Percentiles rank a stretch among this genome's conserved stretches.
These are phyloP conservation scores for Boletales sp. DNA, from an alignment of 768 basidiomycete species.

Conservation along the genomic window DNA sequence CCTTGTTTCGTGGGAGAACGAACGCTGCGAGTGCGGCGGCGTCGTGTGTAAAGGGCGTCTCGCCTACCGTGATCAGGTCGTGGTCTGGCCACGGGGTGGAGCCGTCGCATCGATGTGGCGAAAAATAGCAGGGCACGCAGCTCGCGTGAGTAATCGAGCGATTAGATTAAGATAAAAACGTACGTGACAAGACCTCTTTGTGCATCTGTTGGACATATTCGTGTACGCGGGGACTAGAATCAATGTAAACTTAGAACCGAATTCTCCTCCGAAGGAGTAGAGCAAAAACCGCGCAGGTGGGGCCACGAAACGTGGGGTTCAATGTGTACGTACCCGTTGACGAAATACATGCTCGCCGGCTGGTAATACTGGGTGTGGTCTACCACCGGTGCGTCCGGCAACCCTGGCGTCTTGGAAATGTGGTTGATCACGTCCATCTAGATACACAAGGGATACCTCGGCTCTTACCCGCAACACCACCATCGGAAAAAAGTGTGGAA, in stretches of 20 bases:
- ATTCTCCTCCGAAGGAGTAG: conserved; percentile 1
- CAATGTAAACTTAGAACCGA: neutral
- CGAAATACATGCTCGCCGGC: conserved; percentile 48
- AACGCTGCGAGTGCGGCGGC: conserved; percentile 51
- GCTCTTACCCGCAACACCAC: neutral
- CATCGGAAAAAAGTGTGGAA: conserved; percentile 34
- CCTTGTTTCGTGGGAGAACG: conserved; percentile 53
- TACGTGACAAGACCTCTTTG: conserved; percentile 54
- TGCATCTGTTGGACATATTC: conserved; percentile 70
- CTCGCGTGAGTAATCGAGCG: conserved; percentile 8
- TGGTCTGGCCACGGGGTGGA: conserved; percentile 35
- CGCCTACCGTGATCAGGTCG: conserved; percentile 64
- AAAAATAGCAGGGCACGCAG: neutral
- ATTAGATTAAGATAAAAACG: conserved; percentile 25
- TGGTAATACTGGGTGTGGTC: conserved; percentile 51
- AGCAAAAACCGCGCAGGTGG: conserved; percentile 6
- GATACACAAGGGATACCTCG: neutral
- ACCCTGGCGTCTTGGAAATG: conserved; percentile 57
- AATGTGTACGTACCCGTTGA: conserved; percentile 48
- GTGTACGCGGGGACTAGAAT: conserved; percentile 57
- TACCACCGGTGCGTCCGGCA: conserved; percentile 64
- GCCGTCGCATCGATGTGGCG: neutral
- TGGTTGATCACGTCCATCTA: conserved; percentile 73
- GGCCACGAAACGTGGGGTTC: conserved; percentile 7
- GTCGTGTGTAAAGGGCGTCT: conserved; percentile 56